These are phyloP conservation scores for Sporothrix pallida DNA, from an alignment of 2,329 filamentous ascomycete species.

Conservation along the genomic window DNA sequence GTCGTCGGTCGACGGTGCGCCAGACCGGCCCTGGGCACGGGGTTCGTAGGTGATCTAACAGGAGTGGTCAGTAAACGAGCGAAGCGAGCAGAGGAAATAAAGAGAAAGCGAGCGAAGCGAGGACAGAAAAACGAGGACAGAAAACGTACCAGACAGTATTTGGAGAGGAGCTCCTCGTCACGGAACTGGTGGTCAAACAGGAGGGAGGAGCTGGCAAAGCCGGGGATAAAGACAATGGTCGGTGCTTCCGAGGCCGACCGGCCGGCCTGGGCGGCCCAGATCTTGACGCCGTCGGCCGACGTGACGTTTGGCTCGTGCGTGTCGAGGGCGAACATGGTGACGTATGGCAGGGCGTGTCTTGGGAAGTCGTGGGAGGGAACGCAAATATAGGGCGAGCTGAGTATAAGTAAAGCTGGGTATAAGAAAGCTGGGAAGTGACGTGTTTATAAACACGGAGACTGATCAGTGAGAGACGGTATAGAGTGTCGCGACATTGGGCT, in stretches of 20 bases:
- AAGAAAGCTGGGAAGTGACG: not conserved
- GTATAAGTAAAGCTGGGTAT: too few relatives aligned
- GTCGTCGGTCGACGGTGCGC: not conserved
- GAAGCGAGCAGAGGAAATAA: not conserved
- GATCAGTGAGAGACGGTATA: not conserved
- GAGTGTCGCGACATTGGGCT: not conserved
- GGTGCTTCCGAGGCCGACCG: slow-evolving; percentile 25
- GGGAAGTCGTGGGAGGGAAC: too few relatives aligned
- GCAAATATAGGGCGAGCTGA: too few relatives aligned
- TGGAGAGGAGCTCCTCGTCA: slow-evolving; percentile 31
- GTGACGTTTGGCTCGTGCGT: slow-evolving; percentile 21
- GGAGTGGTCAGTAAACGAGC: not conserved
- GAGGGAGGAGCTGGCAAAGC: slow-evolving; percentile 31
- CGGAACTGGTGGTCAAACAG: slow-evolving; percentile 35
- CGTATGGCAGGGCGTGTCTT: not conserved
- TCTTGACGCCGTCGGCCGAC: slow-evolving; percentile 34
- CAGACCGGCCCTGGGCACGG: slow-evolving; percentile 34
- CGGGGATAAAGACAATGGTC: slow-evolving; percentile 33
- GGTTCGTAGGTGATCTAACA: slow-evolving; percentile 34
- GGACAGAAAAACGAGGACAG: not conserved
- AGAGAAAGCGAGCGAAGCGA: not conserved
- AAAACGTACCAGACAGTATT: slow-evolving; percentile 30
- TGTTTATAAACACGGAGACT: not conserved
- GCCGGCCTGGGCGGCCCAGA: slow-evolving; percentile 34
- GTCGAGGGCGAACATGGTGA: slow-evolving; percentile 32